A percentile compares a stretch with the other conserved stretches of the same genome.
Conservation (phyloP, 2,329 filamentous ascomycete genomes). For the Penicillium rolfsii region DNA sequence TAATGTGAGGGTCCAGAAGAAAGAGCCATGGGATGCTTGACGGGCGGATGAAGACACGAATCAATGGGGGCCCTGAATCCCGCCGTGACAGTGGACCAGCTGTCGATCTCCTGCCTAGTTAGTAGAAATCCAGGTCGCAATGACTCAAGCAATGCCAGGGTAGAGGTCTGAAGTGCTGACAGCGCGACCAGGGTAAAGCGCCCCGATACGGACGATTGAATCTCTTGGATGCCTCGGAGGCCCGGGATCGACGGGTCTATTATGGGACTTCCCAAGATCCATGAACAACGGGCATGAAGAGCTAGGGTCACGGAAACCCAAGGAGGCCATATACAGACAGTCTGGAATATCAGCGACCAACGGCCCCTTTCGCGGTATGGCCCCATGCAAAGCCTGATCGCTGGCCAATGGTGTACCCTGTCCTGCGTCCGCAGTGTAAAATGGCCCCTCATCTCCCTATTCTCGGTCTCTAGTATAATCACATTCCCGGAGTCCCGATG, state of each 20-base stretch:
- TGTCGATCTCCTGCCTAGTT: slow-evolving; percentile 16
- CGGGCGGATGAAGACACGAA: slow-evolving; percentile 14
- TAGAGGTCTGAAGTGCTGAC: neutral
- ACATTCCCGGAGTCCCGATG: slow-evolving; percentile 14
- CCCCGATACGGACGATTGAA: neutral
- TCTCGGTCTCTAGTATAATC: slow-evolving; percentile 11
- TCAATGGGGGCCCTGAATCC: neutral
- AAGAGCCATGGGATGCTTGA: slow-evolving; percentile 14
- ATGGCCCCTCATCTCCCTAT: neutral
- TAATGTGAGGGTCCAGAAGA: slow-evolving; percentile 5
- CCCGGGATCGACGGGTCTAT: slow-evolving; percentile 8
- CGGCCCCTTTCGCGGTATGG: slow-evolving; percentile 8
- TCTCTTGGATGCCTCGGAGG: neutral
- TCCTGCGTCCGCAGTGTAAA: slow-evolving; percentile 15
- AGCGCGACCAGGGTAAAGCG: neutral
- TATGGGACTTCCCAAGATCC: slow-evolving; percentile 21
- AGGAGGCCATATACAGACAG: slow-evolving; percentile 3
- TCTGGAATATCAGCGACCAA: slow-evolving; percentile 19
- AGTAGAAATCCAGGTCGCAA: neutral
- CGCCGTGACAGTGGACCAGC: slow-evolving; percentile 9
- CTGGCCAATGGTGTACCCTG: slow-evolving; percentile 15
- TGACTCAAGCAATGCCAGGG: neutral
- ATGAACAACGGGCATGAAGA: slow-evolving; percentile 27
- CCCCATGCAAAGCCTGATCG: slow-evolving; percentile 4
- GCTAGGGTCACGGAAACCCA: slow-evolving; percentile 20